phyloP scores from a whole-genome alignment of 192 early-diverging fungal genomes.

The Dispira parvispora region DNA sequence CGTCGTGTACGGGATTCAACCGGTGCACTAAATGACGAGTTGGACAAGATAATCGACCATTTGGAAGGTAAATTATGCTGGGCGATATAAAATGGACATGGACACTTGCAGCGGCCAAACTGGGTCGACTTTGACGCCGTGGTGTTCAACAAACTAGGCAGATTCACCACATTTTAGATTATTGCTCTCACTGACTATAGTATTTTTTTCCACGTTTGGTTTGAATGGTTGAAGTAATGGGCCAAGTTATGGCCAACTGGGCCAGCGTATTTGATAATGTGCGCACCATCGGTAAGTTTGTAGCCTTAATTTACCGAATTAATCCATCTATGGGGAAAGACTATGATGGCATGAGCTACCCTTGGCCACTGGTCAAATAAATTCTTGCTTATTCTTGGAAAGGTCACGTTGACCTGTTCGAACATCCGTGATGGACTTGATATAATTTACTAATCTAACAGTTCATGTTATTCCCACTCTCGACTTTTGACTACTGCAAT shows the following conservation, averaged over 20 bases:
- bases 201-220: background rate
- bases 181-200: background rate
- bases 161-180: background rate
- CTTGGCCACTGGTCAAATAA: background rate
- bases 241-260: constrained; percentile 10
- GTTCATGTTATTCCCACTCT: background rate
- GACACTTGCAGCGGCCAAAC: background rate
- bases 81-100: background rate
- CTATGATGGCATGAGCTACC: background rate
- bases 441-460: background rate
- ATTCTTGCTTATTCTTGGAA: background rate
- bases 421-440: background rate
- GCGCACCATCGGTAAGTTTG: constrained; percentile 7
- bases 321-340: background rate
- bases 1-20: constrained; percentile 4
- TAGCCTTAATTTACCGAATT: background rate
- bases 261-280: constrained; percentile 8
- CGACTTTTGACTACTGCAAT: background rate
- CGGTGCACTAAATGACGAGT: background rate
- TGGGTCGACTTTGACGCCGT: background rate
- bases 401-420: background rate
- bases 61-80: constrained; percentile 6
- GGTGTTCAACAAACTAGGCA: background rate
- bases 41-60: background rate
- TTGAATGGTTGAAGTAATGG: constrained; percentile 2